These are phyloP conservation scores for Xylaria castorea DNA, from an alignment of 495 filamentous ascomycete species.

Conservation along the genomic window DNA sequence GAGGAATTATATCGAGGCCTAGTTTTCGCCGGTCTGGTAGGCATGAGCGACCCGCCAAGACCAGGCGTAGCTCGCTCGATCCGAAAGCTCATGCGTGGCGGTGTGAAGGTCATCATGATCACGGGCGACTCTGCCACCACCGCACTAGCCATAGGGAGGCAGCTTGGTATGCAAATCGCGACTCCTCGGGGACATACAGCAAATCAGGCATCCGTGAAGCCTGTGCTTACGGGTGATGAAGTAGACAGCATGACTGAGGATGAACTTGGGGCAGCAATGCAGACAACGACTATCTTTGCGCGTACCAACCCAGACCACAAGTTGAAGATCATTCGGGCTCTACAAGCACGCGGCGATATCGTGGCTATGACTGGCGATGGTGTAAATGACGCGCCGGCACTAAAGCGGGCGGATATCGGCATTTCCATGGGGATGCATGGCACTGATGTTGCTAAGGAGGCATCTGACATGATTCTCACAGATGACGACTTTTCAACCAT, in stretches of 20 bases:
- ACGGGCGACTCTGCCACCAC: slow-evolving; percentile 96
- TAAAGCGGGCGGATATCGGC: slow-evolving; percentile 98
- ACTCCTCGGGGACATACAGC: slow-evolving; percentile 51
- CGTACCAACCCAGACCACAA: slow-evolving; percentile 97
- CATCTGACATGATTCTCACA: slow-evolving; percentile 98
- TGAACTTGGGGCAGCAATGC: slow-evolving; percentile 82
- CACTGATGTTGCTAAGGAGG: slow-evolving; percentile 98
- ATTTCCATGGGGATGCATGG: slow-evolving; percentile 96
- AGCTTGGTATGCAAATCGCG: slow-evolving; percentile 84
- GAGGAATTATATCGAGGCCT: slow-evolving; percentile 83
- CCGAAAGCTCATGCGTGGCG: slow-evolving; percentile 86
- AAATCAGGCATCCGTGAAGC: slow-evolving; percentile 59
- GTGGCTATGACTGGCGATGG: slow-evolving; percentile 99
- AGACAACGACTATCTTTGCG: slow-evolving; percentile 90
- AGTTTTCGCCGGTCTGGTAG: slow-evolving; percentile 88
- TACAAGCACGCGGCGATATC: slow-evolving; percentile 92
- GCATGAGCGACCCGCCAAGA: slow-evolving; percentile 96
- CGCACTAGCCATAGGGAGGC: slow-evolving; percentile 88
- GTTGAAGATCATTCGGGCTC: slow-evolving; percentile 90
- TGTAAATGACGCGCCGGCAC: slow-evolving; percentile 94
- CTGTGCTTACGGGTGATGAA: slow-evolving; percentile 87
- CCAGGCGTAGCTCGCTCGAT: slow-evolving; percentile 90
- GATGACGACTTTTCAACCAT: slow-evolving; percentile 99
- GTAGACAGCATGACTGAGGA: slow-evolving; percentile 87
- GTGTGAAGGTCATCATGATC: slow-evolving; percentile 98